phyloP scores from a whole-genome alignment of 2,329 filamentous ascomycete species.

The Colletotrichum ledebouriae region DNA sequence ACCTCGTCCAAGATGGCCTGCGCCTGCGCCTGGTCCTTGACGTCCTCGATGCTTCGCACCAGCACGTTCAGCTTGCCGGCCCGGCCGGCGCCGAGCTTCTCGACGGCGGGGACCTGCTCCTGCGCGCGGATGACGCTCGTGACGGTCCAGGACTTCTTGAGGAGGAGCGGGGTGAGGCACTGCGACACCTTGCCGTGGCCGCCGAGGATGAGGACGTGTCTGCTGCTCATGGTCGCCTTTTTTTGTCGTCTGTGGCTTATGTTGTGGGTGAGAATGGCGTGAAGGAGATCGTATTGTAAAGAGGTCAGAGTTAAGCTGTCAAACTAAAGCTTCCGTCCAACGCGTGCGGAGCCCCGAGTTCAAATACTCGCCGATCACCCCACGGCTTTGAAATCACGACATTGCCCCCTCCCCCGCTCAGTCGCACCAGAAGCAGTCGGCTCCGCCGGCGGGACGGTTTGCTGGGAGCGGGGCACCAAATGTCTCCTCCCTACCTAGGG shows the following conservation, averaged over 20 bases:
- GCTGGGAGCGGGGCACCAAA: conserved; percentile 6
- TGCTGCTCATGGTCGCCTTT: conserved; percentile 50
- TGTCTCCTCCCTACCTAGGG: background rate
- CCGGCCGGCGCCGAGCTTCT: conserved; percentile 69
- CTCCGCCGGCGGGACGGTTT: conserved; percentile 2
- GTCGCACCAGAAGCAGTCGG: background rate
- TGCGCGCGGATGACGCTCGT: conserved; percentile 82
- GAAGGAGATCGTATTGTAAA: background rate
- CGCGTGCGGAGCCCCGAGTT: background rate
- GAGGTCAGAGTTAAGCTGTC: background rate
- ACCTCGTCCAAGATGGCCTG: conserved; percentile 71
- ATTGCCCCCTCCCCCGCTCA: background rate
- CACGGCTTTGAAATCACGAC: conserved; percentile 28
- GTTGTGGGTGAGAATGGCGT: background rate
- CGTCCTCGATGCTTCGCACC: conserved; percentile 77
- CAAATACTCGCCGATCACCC: conserved; percentile 16
- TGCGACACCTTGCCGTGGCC: conserved; percentile 86
- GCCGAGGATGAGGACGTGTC: conserved; percentile 79
- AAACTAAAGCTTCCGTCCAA: background rate
- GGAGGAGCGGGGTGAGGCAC: conserved; percentile 80
- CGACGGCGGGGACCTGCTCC: conserved; percentile 75
- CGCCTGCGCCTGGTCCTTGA: conserved; percentile 74
- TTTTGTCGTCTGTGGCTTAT: background rate
- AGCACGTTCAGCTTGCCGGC: conserved; percentile 77
- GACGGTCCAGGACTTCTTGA: conserved; percentile 80